Percentiles rank a stretch among this genome's conserved stretches.
These are phyloP conservation scores for Geosmithia flava DNA, from an alignment of 2,329 filamentous ascomycete species.

Conservation along the genomic window DNA sequence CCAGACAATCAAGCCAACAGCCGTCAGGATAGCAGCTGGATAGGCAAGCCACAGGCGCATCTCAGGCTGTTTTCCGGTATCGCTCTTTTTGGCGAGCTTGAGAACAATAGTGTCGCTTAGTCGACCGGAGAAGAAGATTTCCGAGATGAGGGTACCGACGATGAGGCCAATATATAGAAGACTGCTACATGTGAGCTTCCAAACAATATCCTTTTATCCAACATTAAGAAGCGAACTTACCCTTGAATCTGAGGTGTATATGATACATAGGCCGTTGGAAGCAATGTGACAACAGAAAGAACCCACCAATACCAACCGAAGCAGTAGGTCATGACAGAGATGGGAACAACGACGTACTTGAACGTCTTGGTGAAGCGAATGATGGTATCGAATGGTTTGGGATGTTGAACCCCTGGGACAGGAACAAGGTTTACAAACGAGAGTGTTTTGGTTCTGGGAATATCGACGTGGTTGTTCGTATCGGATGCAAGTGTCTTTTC, in stretches of 20 bases:
- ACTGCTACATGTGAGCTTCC: slow-evolving; percentile 7
- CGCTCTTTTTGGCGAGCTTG: slow-evolving; percentile 28
- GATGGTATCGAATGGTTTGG: slow-evolving; percentile 31
- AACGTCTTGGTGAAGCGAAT: slow-evolving; percentile 33
- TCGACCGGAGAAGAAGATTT: slow-evolving; percentile 37
- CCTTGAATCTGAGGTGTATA: slow-evolving; percentile 36
- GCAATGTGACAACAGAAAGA: slow-evolving; percentile 36
- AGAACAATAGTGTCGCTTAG: slow-evolving; percentile 38
- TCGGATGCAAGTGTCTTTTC: slow-evolving; percentile 8
- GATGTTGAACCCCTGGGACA: slow-evolving; percentile 37
- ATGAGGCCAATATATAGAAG: slow-evolving; percentile 40
- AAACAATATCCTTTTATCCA: neutral
- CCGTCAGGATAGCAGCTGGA: slow-evolving; percentile 33
- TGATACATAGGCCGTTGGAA: slow-evolving; percentile 36
- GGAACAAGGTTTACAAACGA: slow-evolving; percentile 30
- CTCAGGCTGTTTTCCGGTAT: slow-evolving; percentile 31
- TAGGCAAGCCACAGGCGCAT: slow-evolving; percentile 44
- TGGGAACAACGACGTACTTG: slow-evolving; percentile 28
- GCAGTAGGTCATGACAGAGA: slow-evolving; percentile 34
- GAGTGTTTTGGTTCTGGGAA: slow-evolving; percentile 24
- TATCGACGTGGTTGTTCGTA: no score
- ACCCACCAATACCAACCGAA: slow-evolving; percentile 48
- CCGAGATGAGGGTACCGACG: slow-evolving; percentile 36
- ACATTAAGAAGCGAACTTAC: slow-evolving; percentile 3
- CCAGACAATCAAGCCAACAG: slow-evolving; percentile 39